Percentiles rank a stretch among this genome's conserved stretches.
Conservation (phyloP, 768 basidiomycete species). For the Russula ochroleuca region DNA sequence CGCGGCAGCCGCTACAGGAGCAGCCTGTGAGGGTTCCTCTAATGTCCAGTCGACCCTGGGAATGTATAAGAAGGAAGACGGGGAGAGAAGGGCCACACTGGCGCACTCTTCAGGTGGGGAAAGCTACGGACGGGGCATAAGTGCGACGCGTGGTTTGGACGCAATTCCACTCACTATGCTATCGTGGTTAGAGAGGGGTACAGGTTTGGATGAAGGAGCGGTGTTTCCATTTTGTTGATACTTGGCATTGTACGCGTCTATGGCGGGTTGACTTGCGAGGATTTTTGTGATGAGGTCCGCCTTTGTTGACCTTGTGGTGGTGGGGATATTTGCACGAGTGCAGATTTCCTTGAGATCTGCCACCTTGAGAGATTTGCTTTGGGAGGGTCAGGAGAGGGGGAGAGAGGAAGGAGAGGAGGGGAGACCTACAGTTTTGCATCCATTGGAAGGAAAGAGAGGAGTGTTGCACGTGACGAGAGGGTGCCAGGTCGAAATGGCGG, state of each 20-base stretch:
- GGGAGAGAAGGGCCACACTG: background rate
- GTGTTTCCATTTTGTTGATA: conserved; percentile 21
- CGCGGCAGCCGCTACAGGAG: background rate
- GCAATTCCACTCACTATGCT: conserved; percentile 31
- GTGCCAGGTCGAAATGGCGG: background rate
- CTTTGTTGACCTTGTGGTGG: conserved; percentile 59
- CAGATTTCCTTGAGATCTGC: conserved; percentile 65
- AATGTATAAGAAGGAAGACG: background rate
- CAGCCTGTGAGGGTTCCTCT: background rate
- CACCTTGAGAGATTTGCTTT: conserved; percentile 63
- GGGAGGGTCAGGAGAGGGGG: conserved; percentile 12
- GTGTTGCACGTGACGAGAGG: conserved; percentile 1
- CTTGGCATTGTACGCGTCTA: conserved; percentile 44
- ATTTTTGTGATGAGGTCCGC: conserved; percentile 62
- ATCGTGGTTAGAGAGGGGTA: conserved; percentile 23
- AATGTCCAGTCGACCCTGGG: conserved; percentile 17
- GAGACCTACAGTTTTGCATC: conserved; percentile 39
- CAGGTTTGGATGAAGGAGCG: conserved; percentile 20
- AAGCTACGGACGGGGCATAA: conserved; percentile 28
- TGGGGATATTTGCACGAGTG: conserved; percentile 44
- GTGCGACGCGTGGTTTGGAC: conserved; percentile 12
- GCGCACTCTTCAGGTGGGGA: conserved; percentile 36
- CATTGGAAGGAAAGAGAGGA: conserved; percentile 30
- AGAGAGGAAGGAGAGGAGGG: background rate
- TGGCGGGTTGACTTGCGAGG: conserved; percentile 47